Evolutionary conservation across 176 grass and related monocot species (phyloP).

Genomic region (Aegilops umbellulata): DNA sequence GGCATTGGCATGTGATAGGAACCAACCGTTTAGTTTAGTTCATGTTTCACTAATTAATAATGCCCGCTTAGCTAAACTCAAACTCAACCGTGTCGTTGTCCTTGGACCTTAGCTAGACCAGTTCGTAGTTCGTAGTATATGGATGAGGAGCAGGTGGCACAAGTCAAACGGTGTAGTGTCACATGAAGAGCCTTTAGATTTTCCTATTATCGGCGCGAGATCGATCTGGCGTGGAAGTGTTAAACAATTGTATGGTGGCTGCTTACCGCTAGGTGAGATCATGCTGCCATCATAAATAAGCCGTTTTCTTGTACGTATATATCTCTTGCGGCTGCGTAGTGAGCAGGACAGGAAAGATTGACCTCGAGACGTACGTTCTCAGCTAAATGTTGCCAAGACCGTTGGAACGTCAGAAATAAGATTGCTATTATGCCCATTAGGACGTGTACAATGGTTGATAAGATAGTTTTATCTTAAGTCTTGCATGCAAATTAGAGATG

Average conservation of each 20-base stretch:
- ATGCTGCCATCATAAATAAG: conserved; percentile 11
- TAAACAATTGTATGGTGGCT: neutral
- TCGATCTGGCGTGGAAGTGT: neutral
- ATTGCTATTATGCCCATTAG: neutral
- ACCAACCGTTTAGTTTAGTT: neutral
- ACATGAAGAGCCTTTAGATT: neutral
- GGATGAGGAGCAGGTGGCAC: conserved; percentile 27
- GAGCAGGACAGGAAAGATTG: no score
- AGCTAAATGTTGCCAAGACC: neutral
- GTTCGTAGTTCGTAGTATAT: neutral
- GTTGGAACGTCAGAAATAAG: neutral
- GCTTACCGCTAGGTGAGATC: neutral
- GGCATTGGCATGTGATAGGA: no score
- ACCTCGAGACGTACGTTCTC: neutral
- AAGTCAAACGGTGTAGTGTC: conserved; percentile 47
- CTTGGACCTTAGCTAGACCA: conserved; percentile 3
- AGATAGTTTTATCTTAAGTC: no score
- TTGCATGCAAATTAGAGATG: no score
- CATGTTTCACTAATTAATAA: neutral
- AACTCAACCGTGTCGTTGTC: neutral
- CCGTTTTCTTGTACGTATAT: no score
- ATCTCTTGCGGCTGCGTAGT: neutral
- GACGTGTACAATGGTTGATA: no score
- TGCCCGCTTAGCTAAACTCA: neutral
- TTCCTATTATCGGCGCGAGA: no score